Percentiles rank a stretch among this genome's conserved stretches.
phyloP scores from a whole-genome alignment of 2,329 filamentous ascomycete genomes.

The Trichoderma koningii region DNA sequence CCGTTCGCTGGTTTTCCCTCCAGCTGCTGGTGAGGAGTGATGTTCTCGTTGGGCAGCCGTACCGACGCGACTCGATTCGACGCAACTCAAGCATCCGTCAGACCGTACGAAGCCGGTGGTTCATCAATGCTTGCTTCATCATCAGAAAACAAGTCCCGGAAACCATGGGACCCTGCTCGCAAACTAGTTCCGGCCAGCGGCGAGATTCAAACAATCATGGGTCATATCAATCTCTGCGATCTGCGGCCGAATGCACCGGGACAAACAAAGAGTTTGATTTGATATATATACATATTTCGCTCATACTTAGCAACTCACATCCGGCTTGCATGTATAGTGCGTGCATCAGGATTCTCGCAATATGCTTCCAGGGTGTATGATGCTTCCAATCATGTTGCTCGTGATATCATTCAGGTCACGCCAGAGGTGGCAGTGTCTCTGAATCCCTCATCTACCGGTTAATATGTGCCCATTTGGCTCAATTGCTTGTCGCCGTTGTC shows the following conservation, averaged over 20 bases:
- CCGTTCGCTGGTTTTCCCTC: neutral
- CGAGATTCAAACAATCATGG: constrained; percentile 13
- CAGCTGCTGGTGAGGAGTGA: neutral
- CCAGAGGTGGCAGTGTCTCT: constrained; percentile 24
- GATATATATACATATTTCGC: constrained; percentile 23
- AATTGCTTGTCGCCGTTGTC: neutral
- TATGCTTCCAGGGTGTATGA: constrained; percentile 13
- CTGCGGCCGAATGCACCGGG: constrained; percentile 19
- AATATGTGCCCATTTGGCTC: constrained; percentile 22
- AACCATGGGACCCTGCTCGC: constrained; percentile 2
- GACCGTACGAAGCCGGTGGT: constrained; percentile 1
- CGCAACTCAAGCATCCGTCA: neutral
- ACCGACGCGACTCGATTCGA: neutral
- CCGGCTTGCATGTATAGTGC: constrained; percentile 22
- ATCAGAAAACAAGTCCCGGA: neutral
- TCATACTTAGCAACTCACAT: constrained; percentile 13
- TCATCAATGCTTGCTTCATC: neutral
- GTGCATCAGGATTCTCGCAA: constrained; percentile 25
- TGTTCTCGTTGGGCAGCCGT: neutral
- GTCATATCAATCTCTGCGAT: constrained; percentile 15
- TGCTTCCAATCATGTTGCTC: constrained; percentile 24
- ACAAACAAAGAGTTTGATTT: constrained; percentile 13
- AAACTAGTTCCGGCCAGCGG: constrained; percentile 15
- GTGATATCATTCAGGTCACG: constrained; percentile 25
- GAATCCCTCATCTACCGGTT: constrained; percentile 26